These are phyloP conservation scores for Nannizzia gypsea DNA, from an alignment of 2,329 filamentous ascomycete species.

Conservation along the genomic window DNA sequence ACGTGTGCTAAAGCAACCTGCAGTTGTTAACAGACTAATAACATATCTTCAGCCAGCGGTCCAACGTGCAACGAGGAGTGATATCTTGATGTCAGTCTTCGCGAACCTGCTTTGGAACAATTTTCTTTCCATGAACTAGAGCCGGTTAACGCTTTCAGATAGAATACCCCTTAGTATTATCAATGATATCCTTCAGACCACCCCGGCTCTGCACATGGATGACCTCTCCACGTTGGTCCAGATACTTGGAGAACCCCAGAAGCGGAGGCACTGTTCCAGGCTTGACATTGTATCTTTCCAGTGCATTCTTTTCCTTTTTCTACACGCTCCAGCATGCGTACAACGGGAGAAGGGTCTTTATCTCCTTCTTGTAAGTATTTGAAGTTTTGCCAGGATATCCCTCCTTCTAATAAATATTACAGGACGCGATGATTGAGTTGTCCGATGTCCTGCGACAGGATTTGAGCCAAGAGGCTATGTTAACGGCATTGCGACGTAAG, in stretches of 20 bases:
- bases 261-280: constrained; percentile 8
- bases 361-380: constrained; percentile 12
- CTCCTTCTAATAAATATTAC: neutral
- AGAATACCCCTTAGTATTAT: constrained; percentile 11
- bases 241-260: constrained; percentile 9
- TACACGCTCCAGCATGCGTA: constrained; percentile 9
- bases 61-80: neutral
- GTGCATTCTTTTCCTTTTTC: constrained; percentile 12
- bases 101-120: neutral
- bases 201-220: neutral
- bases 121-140: neutral
- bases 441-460: constrained; percentile 3
- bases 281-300: constrained; percentile 13
- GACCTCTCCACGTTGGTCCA: constrained; percentile 3
- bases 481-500: constrained; percentile 11
- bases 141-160: neutral
- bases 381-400: neutral
- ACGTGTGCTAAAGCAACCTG: neutral
- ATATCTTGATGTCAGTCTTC: constrained; percentile 10
- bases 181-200: constrained; percentile 6
- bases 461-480: neutral
- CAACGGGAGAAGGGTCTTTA: constrained; percentile 13
- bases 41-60: constrained; percentile 7
- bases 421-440: constrained; percentile 11
- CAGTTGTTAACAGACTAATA: neutral